Evolutionary conservation across 768 basidiomycete genomes (phyloP).

Genomic region (Lactarius hengduanensis): DNA sequence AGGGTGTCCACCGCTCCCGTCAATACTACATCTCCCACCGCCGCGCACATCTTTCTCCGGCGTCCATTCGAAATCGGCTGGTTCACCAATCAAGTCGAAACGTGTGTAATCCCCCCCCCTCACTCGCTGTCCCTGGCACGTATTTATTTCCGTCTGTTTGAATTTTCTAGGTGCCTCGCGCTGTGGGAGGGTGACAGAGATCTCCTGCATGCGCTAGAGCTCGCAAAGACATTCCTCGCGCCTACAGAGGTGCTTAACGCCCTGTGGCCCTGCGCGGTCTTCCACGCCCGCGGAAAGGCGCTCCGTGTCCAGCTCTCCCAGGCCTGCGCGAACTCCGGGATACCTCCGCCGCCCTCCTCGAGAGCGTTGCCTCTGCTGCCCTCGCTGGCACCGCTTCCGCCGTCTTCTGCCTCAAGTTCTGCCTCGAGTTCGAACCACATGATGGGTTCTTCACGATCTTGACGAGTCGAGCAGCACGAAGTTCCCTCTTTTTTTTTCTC

Average conservation of each 20-base stretch:
- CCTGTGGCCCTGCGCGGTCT: constrained; percentile 58
- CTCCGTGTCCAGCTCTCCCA: constrained; percentile 32
- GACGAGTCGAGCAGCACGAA: neutral
- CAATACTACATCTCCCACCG: constrained; percentile 43
- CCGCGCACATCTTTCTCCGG: constrained; percentile 57
- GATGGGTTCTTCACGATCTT: neutral
- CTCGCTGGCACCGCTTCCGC: neutral
- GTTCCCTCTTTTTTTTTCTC: neutral
- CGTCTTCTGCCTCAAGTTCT: neutral
- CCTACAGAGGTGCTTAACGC: constrained; percentile 66
- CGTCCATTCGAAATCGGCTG: constrained; percentile 36
- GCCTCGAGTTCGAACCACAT: neutral
- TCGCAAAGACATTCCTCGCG: constrained; percentile 62
- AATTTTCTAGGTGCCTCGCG: constrained; percentile 51
- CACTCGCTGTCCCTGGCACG: neutral
- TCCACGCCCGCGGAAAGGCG: constrained; percentile 30
- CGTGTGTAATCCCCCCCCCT: constrained; percentile 41
- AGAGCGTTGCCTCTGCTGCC: neutral
- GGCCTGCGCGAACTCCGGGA: constrained; percentile 31
- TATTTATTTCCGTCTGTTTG: constrained; percentile 9
- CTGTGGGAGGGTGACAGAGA: constrained; percentile 64
- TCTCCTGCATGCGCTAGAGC: constrained; percentile 56
- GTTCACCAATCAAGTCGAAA: constrained; percentile 62
- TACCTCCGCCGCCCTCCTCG: constrained; percentile 29
- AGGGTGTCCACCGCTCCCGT: neutral